Conservation (phyloP, 192 early-diverging fungal genomes). For the Dispira parvispora region DNA sequence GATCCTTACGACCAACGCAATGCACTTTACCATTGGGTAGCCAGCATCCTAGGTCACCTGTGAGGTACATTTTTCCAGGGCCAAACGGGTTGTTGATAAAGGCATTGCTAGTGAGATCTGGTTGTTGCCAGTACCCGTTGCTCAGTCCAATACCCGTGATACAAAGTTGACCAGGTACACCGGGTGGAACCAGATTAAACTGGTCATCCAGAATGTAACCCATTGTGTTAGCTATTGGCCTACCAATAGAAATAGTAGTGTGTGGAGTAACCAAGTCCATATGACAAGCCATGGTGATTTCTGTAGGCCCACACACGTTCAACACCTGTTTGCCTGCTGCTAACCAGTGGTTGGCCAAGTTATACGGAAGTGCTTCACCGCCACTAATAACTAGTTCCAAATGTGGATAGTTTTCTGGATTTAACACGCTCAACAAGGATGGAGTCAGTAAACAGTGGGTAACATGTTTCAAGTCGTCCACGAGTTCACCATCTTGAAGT, state of each 20-base stretch:
- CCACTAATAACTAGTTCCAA: neutral
- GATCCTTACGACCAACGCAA: no score
- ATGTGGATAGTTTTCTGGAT: constrained; percentile 3
- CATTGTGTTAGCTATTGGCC: constrained; percentile 13
- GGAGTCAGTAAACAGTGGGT: neutral
- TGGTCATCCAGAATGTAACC: constrained; percentile 24
- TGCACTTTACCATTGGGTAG: no score
- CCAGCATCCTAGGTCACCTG: no score
- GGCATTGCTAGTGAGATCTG: no score
- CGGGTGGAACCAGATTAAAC: no score
- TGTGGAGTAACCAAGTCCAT: neutral
- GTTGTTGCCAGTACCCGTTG: no score
- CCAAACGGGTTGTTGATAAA: constrained; percentile 26
- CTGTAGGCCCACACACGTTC: constrained; percentile 21
- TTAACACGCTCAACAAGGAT: neutral
- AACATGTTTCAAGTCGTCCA: no score
- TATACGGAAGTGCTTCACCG: neutral
- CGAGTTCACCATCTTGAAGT: no score
- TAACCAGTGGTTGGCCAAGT: constrained; percentile 3
- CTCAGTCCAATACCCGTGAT: no score
- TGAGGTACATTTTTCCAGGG: no score
- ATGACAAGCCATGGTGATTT: constrained; percentile 8
- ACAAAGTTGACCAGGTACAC: neutral
- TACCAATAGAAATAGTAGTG: neutral
- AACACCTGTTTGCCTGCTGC: no score